Base-by-base conservation (phyloP, 2,329 filamentous ascomycete genomes). In the Colletotrichum limetticola region DNA sequence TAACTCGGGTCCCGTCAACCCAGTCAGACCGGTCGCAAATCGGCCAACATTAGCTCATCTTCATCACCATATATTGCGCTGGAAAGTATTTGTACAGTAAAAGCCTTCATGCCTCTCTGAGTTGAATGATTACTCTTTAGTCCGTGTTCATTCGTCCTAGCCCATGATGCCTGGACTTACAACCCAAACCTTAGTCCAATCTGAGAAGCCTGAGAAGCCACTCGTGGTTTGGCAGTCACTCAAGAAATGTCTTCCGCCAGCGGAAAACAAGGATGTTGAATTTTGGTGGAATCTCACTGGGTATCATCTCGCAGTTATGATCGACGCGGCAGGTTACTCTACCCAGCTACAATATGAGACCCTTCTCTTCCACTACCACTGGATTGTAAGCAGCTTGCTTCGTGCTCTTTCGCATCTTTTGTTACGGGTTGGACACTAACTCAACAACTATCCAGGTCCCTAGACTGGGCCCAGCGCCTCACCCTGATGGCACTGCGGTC, bases 281-380 rank as follows among this genome's bases (percentile, higher is more conserved):
- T 56, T 56, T n/a, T 60, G 58, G 58, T 60, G 58, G 58, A 60
- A 42, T 37, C 28, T 60, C n/a, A 60, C 58, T 30, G 58, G 58
- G 19, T 60, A 37, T 11, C 58, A 60, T 19, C 58, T 60, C 58
- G 58, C 58, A 19, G 30, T 37, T 35, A 35, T 60, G 28, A 60
- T 46, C 35, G 58, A 60, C 32, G 58, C 28, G 22, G 58, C 58
- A 35, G 58, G 58, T 30, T 60, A 60, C n/a, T 42, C 58, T 9
- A 60, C 58, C 35, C 28, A 60, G 22, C 19, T 35, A 8, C 30
- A 60, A 46, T 60, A 60, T 14, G 28, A 60, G 16, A 37, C 28
- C n/a, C 58, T 60, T 37, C n/a, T 60, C 11, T 60, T 73, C 22
- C 71, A 73, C 30, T 69, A 73, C 56, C 66, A 74, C 57, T 67